These are phyloP conservation scores for Curvularia spicifera DNA, from an alignment of 2,329 filamentous ascomycete species.

Conservation along the genomic window DNA sequence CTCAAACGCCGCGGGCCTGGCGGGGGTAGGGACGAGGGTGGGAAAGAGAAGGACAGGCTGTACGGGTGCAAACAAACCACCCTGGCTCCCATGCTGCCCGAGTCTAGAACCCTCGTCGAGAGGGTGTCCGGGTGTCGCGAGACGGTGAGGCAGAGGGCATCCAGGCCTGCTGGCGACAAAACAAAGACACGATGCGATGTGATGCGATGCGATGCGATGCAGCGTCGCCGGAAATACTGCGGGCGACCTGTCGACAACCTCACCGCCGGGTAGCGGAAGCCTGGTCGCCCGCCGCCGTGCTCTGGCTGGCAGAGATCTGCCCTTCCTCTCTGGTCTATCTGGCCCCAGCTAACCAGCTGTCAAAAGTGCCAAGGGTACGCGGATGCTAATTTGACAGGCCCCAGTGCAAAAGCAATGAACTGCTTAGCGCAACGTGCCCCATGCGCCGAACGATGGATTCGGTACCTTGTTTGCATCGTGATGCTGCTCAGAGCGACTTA, in stretches of 20 bases:
- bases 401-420: conserved; percentile 16
- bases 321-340: neutral
- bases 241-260: neutral
- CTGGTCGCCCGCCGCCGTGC: neutral
- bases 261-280: conserved; percentile 7
- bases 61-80: conserved; percentile 2
- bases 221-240: neutral
- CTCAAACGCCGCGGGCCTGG: conserved; percentile 15
- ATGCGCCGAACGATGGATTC: conserved; percentile 20
- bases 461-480: conserved; percentile 20
- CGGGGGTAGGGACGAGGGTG: neutral
- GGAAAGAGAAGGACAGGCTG: neutral
- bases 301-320: conserved; percentile 7
- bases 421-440: conserved; percentile 22
- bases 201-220: neutral
- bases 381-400: conserved; percentile 17
- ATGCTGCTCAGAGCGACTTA: conserved; percentile 13
- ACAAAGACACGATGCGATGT: too few relatives aligned
- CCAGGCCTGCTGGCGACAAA: too few relatives aligned
- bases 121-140: neutral
- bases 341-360: conserved; percentile 9
- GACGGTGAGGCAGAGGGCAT: neutral
- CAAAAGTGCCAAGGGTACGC: conserved; percentile 8
- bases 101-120: neutral
- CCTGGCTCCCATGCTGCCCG: conserved; percentile 1